Conservation (phyloP, 164 flowering plant species). For the Dillenia suffruticosa region DNA sequence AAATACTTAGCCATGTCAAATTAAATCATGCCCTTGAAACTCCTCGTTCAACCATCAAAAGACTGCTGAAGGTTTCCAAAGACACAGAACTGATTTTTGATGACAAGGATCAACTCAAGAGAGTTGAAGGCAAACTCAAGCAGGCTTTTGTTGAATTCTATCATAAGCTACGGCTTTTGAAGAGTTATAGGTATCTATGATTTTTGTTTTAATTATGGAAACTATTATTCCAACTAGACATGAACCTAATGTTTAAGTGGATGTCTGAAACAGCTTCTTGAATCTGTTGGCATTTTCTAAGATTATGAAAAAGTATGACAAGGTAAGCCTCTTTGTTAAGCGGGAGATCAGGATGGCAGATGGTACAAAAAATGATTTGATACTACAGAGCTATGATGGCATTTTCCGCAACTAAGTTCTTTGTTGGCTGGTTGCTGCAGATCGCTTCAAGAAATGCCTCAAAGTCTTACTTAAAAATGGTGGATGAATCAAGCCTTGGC, state of each 20-base stretch:
- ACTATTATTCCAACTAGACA: too few species aligned
- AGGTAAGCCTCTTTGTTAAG: constrained; percentile 14
- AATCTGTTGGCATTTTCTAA: constrained; percentile 43
- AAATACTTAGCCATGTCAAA: constrained; percentile 31
- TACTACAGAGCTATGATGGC: too few species aligned
- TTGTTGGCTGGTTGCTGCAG: constrained; percentile 4
- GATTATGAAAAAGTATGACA: constrained; percentile 54
- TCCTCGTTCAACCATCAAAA: constrained; percentile 40
- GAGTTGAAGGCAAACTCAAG: constrained; percentile 17
- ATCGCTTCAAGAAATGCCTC: constrained; percentile 21
- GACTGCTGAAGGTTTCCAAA: constrained; percentile 17
- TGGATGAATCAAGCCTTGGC: constrained; percentile 28
- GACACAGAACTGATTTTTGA: constrained; percentile 9
- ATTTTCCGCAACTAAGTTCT: too few species aligned
- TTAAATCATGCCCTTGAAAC: constrained; percentile 31
- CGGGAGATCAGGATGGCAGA: too few species aligned
- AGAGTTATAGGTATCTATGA: constrained; percentile 14
- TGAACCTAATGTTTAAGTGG: too few species aligned
- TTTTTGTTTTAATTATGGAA: too few species aligned
- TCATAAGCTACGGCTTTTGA: constrained; percentile 21
- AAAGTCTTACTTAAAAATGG: constrained; percentile 23
- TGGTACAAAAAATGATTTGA: too few species aligned
- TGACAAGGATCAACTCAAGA: constrained; percentile 13
- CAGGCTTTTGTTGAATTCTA: constrained; percentile 12
- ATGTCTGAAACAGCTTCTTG: constrained; percentile 24